Evolutionary conservation across 2,329 filamentous ascomycete species (phyloP), one percentile per base, ranked within the genome.

Genomic region (Pochonia chlamydosporia): DNA sequence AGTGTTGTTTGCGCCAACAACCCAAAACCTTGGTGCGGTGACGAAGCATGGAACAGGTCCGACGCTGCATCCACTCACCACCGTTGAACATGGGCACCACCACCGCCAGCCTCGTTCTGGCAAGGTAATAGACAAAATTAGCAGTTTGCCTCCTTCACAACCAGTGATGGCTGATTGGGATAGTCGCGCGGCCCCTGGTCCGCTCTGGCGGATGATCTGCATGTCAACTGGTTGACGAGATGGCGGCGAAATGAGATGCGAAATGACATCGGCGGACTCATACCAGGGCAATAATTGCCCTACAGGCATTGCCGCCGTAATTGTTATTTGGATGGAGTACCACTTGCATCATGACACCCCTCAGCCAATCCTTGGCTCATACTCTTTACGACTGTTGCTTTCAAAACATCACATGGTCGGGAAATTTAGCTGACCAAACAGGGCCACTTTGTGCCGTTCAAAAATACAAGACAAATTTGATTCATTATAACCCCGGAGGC

Each of bases 201-300:
- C 21, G 23, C 44, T 41, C 20, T 28, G 35, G 40, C 24, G 30
- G 44, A 45, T 48, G 49, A 51, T 45, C 46, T 48, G 46, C 45
- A 46, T 48, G 36, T 42, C 41, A 44, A 52, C 37, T 42, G 31
- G 30, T 28, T 41, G 47, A 48, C 30, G 41, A 41, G 40, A 36
- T 40, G 36, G 31, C 36, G 26, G 35, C 47, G 49, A 53, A 54
- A 56, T 53, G 47, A 53, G 49, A 46, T 24, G 47, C 42, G 46
- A 54, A 50, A 52, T 50, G 49, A 46, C 41, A 46, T 50, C 42
- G 41, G 41, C 43, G 35, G 14, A 43, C 21, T 26, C 18, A 28
- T 25, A 33, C 18, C n/a, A n/a, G 37, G 35, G 24, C 35, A 18
- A 25, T 5, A 20, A 26, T 10, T 18, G 44, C 28, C 44, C 26